These are phyloP conservation scores for Gnaphalium uliginosum DNA, from an alignment of 129 eudicot species.

Conservation along the genomic window DNA sequence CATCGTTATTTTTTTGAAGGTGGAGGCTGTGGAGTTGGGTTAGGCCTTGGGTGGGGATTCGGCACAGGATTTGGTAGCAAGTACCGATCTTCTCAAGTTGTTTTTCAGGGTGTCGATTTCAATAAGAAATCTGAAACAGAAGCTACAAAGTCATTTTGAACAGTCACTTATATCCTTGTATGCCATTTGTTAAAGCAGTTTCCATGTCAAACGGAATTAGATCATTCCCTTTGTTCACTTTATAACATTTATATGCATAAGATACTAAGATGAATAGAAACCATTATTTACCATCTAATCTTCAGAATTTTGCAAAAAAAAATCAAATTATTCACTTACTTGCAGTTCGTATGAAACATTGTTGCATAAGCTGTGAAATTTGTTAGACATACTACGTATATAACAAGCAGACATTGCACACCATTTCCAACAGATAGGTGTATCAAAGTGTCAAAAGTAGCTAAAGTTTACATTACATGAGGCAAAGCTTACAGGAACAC, in stretches of 20 bases:
- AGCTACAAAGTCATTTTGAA: slow-evolving; percentile 39
- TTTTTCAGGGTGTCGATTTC: slow-evolving; percentile 69
- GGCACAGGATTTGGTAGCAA: slow-evolving; percentile 76
- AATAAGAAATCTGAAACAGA: slow-evolving; percentile 30
- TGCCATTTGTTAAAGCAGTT: not conserved
- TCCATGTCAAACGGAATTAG: not conserved
- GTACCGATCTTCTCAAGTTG: slow-evolving; percentile 59
- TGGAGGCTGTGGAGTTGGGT: slow-evolving; percentile 91
- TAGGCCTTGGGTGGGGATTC: slow-evolving; percentile 96
- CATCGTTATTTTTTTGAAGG: slow-evolving; percentile 46
- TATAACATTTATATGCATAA: slow-evolving; percentile 1
- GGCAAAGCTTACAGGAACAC: slow-evolving; percentile 14
- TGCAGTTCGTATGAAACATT: too few relatives aligned
- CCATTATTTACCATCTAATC: not conserved
- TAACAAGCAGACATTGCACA: not conserved
- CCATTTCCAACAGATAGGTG: not conserved
- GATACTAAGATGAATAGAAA: not conserved
- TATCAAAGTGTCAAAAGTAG: not conserved
- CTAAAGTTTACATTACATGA: slow-evolving; percentile 30
- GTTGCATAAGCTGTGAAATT: too few relatives aligned
- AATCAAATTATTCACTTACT: not conserved
- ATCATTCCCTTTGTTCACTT: slow-evolving; percentile 11
- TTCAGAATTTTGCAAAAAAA: not conserved
- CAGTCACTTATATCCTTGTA: not conserved
- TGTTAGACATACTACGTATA: too few relatives aligned